Evolutionary conservation across 768 basidiomycete genomes (phyloP).

Genomic region (Boletus pseudopeckii): DNA sequence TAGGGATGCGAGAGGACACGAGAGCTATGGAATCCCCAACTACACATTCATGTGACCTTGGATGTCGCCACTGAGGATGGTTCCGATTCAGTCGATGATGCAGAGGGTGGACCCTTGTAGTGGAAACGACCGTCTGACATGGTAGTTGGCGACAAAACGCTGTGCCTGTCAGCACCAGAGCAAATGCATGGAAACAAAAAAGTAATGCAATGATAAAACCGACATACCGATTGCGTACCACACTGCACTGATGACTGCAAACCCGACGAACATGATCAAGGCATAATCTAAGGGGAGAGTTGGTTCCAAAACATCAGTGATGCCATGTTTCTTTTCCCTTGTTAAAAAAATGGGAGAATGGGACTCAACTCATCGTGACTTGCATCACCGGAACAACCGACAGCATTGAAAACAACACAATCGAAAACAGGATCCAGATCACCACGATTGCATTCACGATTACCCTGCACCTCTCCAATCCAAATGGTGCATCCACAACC

Average conservation of each 20-base stretch:
- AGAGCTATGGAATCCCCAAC: too few relatives aligned
- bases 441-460: slow-evolving; percentile 50
- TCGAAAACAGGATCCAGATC: slow-evolving; percentile 58
- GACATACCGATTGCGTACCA: slow-evolving; percentile 57
- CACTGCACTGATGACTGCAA: slow-evolving; percentile 50
- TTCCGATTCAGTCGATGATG: slow-evolving; percentile 19
- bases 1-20: too few relatives aligned
- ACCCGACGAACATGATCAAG: slow-evolving; percentile 63
- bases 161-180: slow-evolving; percentile 10
- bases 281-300: slow-evolving; percentile 49
- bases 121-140: slow-evolving; percentile 40
- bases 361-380: slow-evolving; percentile 43
- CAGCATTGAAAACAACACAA: slow-evolving; percentile 68
- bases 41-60: slow-evolving; percentile 7
- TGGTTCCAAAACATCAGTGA: neutral
- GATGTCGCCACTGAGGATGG: neutral
- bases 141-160: too few relatives aligned
- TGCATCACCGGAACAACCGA: slow-evolving; percentile 53
- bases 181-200: slow-evolving; percentile 8
- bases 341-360: neutral
- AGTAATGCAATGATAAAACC: too few relatives aligned
- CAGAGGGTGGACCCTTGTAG: slow-evolving; percentile 43
- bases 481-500: slow-evolving; percentile 49
- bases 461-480: slow-evolving; percentile 43
- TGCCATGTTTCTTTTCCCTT: too few relatives aligned